These are phyloP conservation scores for Wickerhamiella sergipiensis DNA, from an alignment of 805 yeast genomes.

Conservation along the genomic window DNA sequence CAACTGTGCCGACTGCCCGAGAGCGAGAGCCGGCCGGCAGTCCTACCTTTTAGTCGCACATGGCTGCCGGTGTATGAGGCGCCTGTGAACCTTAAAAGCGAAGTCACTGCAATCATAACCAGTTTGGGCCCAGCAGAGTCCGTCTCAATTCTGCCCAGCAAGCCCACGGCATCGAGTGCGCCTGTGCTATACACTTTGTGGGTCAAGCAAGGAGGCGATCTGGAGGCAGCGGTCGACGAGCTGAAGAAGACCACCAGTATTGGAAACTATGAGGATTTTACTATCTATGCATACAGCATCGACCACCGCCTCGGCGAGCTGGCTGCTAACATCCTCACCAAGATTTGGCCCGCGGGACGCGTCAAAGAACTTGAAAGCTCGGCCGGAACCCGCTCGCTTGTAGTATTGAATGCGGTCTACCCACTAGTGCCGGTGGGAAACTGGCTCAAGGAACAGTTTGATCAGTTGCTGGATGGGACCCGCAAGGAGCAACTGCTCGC, in stretches of 20 bases:
- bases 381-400: slow-evolving; percentile 2
- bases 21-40: neutral
- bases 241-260: neutral
- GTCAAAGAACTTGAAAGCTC: slow-evolving; percentile 1
- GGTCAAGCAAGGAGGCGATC: neutral
- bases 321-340: neutral
- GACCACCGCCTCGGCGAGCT: neutral
- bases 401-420: slow-evolving; percentile 4
- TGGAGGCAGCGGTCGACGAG: neutral
- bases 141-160: neutral
- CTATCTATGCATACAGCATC: neutral
- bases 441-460: slow-evolving; percentile 2
- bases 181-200: neutral
- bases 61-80: neutral
- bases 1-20: neutral
- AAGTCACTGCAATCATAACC: neutral
- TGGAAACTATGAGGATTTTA: slow-evolving; percentile 4
- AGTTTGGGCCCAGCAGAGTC: neutral
- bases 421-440: slow-evolving; percentile 5
- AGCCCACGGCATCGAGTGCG: neutral
- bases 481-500: slow-evolving; percentile 3
- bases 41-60: neutral
- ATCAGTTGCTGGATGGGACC: neutral
- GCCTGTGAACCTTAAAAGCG: neutral
- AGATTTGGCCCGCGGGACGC: neutral